These are phyloP conservation scores for Lentinula aciculospora DNA, from an alignment of 768 basidiomycete species.

Conservation along the genomic window DNA sequence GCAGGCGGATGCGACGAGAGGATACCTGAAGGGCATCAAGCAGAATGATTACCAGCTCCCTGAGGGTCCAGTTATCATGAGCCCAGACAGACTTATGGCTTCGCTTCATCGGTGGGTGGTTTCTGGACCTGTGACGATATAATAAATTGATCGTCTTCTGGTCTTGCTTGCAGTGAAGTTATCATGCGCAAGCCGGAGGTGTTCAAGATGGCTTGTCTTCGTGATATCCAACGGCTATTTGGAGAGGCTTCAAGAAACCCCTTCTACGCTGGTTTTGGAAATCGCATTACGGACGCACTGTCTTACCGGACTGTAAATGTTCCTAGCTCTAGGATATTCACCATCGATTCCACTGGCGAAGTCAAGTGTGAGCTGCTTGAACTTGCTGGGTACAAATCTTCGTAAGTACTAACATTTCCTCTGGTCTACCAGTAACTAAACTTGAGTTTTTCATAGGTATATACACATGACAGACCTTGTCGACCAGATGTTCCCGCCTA, in stretches of 20 bases:
- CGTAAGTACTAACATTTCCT: conserved; percentile 41
- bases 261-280: conserved; percentile 98
- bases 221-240: conserved; percentile 91
- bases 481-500: conserved; percentile 98
- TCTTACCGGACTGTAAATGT: conserved; percentile 97
- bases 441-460: conserved; percentile 55
- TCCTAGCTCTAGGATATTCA: conserved; percentile 92
- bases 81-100: conserved; percentile 91
- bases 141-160: neutral
- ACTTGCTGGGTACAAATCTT: conserved; percentile 94
- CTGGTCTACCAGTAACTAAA: neutral
- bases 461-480: conserved; percentile 99
- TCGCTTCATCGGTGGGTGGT: conserved; percentile 82
- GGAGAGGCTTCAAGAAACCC: conserved; percentile 65
- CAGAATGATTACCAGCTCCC: conserved; percentile 97
- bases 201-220: conserved; percentile 99
- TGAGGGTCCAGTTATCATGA: conserved; percentile 98
- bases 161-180: conserved; percentile 62
- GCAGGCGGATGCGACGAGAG: conserved; percentile 93
- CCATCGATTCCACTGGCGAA: conserved; percentile 90
- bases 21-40: conserved; percentile 90
- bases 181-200: conserved; percentile 98
- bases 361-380: conserved; percentile 98
- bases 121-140: neutral
- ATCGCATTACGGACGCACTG: conserved; percentile 95